Conservation (phyloP, 805 yeast genomes). For the Suhomyces kilbournensis region DNA sequence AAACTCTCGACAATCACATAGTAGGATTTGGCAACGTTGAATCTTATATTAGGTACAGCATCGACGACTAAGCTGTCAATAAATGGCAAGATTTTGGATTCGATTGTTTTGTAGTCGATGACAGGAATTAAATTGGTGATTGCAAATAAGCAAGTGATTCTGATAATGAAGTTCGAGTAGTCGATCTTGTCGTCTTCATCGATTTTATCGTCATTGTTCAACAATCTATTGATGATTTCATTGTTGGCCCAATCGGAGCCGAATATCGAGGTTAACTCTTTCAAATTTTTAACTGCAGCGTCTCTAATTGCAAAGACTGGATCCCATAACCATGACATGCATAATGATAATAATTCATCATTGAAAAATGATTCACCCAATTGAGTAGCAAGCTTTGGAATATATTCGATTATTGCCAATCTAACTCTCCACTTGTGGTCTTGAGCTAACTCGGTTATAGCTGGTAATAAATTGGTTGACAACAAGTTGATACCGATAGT, state of each 20-base stretch:
- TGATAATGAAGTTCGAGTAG: conserved; percentile 77
- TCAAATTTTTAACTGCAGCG: conserved; percentile 87
- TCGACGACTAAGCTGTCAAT: conserved; percentile 69
- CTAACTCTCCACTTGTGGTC: conserved; percentile 98
- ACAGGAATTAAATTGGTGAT: conserved; percentile 80
- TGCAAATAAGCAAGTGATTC: conserved; percentile 88
- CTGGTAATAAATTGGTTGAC: conserved; percentile 87
- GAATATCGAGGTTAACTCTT: conserved; percentile 76
- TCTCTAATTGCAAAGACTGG: conserved; percentile 94
- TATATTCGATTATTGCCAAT: conserved; percentile 93
- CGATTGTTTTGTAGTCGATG: conserved; percentile 53
- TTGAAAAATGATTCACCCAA: conserved; percentile 91
- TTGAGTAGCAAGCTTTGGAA: conserved; percentile 91
- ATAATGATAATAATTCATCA: conserved; percentile 82
- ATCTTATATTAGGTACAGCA: conserved; percentile 90
- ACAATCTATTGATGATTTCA: conserved; percentile 75
- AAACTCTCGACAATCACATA: conserved; percentile 58
- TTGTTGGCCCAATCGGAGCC: conserved; percentile 92
- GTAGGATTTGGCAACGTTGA: conserved; percentile 88
- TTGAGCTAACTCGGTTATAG: conserved; percentile 92
- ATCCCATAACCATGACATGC: conserved; percentile 99
- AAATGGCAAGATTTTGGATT: conserved; percentile 73
- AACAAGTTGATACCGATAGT: conserved; percentile 88
- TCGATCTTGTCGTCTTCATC: conserved; percentile 37
- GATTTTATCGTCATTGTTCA: conserved; percentile 33